Conservation (phyloP, 176 grass and related monocot species). For the Cenchrus americanus region DNA sequence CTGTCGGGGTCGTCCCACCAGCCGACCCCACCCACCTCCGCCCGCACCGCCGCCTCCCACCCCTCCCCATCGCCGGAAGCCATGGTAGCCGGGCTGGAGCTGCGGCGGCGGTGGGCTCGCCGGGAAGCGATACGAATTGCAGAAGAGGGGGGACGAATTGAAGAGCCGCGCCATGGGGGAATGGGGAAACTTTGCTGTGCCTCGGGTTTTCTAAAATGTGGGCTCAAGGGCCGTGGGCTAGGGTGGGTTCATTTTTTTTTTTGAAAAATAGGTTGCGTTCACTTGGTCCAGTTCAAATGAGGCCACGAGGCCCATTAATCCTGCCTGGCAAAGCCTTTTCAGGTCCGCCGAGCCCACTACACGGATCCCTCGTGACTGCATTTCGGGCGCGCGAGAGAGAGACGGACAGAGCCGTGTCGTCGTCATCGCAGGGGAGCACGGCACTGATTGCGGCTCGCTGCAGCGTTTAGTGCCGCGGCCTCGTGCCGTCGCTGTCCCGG, state of each 20-base stretch:
- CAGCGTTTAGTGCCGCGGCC: not conserved
- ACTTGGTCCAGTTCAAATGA: too few species aligned
- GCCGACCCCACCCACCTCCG: conserved; percentile 43
- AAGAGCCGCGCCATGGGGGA: not conserved
- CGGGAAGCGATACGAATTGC: conserved; percentile 8
- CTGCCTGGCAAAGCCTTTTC: not conserved
- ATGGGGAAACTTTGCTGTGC: not conserved
- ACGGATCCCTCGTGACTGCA: too few species aligned
- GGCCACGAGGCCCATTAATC: not conserved
- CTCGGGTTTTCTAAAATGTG: not conserved
- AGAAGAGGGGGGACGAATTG: not conserved
- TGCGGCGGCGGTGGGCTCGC: conserved; percentile 6
- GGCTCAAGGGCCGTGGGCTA: too few species aligned
- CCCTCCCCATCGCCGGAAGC: conserved; percentile 18
- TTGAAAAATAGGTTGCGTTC: too few species aligned
- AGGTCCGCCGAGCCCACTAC: not conserved
- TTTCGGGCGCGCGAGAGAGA: too few species aligned
- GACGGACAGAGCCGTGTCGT: not conserved
- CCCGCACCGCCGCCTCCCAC: conserved; percentile 58
- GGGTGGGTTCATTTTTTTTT: too few species aligned
- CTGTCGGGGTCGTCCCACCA: conserved; percentile 67
- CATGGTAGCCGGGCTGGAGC: not conserved
- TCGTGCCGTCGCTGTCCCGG: not conserved
- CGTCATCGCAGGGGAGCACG: not conserved
- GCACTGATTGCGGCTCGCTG: conserved; percentile 4